phyloP scores from a whole-genome alignment of 306 rosid genomes.

The Prunus davidiana region DNA sequence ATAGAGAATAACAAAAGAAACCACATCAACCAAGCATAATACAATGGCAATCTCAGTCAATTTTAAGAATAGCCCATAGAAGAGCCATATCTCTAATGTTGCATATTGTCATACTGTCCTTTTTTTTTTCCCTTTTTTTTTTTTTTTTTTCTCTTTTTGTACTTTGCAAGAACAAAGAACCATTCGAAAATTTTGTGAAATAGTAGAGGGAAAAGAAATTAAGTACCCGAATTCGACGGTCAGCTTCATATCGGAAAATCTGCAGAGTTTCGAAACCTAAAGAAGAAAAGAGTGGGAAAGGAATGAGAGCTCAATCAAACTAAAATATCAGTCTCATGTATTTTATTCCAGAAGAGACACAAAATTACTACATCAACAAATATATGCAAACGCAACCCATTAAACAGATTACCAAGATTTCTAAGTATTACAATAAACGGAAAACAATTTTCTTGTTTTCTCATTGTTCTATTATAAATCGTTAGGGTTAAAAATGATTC shows the following conservation, averaged over 20 bases:
- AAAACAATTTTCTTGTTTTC: no score
- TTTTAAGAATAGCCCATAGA: neutral
- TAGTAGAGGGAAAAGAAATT: neutral
- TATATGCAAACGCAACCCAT: no score
- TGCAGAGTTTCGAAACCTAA: neutral
- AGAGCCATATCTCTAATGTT: neutral
- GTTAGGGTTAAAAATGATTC: no score
- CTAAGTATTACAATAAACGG: neutral
- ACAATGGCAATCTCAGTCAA: neutral
- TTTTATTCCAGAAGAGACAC: neutral
- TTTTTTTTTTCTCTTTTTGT: neutral
- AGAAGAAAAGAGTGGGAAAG: neutral
- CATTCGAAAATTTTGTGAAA: neutral
- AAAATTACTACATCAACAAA: no score
- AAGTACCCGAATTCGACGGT: conserved; percentile 85
- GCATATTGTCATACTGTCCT: neutral
- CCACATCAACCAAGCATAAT: neutral
- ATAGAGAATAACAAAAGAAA: neutral
- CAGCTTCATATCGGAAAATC: conserved; percentile 51
- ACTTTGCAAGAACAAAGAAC: neutral
- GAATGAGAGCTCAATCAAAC: neutral
- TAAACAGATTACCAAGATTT: neutral
- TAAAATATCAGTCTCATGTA: neutral
- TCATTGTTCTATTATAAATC: no score
- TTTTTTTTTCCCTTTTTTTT: neutral